Evolutionary conservation across 441 rosid species (phyloP), one percentile per base, ranked within the genome.

Genomic region (Croton setiger): DNA sequence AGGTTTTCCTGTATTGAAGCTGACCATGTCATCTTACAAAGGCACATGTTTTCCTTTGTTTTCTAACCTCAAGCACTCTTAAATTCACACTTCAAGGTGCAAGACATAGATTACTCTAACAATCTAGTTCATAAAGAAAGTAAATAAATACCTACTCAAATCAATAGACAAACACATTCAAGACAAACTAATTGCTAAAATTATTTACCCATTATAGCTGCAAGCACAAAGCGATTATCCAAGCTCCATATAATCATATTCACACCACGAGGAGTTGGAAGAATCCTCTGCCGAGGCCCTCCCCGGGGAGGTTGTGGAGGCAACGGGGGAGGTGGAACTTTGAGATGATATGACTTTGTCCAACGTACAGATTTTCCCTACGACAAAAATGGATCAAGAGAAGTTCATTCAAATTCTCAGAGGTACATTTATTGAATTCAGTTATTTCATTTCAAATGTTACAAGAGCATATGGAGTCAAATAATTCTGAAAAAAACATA

Each of bases 201-300:
- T 11, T 17, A 27, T n/a, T 64, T 90, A 96, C 99, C 99, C 98
- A 96, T 93, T 51, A 91, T 91, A 72, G 99, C 99, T 55, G 99
- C 99, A 80, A 96, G 98, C 68, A 96, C 99, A 86, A 96, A 96
- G 75, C 97, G 96, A 80, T 96, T 91, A 82, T 96, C 99, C 80
- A 96, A 85, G 83, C 99, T 96, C 99, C 99, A 96, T 49, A 86
- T 85, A 70, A 93, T 88, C 99, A 93, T 96, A 83, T 93, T 96
- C 72, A 96, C 99, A 75, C 99, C 99, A 17, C 97, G 98, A 63
- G 97, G 99, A 69, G 97, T 93, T 52, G 99, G 99, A 72, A 96
- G 89, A 71, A 89, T 83, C 81, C 99, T 88, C 74, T 96, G 99
- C 55, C 99, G 98, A 31, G 99, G 99, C 51, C 99, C 99, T 54